These are phyloP conservation scores for Salix exigua DNA, from an alignment of 345 rosid species.

Conservation along the genomic window DNA sequence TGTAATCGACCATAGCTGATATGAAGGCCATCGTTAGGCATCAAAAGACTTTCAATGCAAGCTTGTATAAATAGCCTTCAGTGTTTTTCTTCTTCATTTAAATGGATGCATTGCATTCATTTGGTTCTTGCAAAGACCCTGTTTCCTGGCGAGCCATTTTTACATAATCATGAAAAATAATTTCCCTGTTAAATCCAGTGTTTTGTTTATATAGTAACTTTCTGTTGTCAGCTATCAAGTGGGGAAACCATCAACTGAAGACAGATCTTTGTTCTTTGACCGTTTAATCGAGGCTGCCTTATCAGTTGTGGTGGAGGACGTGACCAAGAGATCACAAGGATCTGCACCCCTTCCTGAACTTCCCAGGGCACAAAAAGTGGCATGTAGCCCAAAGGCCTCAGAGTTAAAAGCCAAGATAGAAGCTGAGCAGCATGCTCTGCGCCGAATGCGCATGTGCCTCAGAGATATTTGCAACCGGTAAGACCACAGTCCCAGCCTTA, in stretches of 20 bases:
- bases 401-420: constrained; percentile 92
- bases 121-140: not conserved
- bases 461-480: constrained; percentile 98
- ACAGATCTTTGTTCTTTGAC: constrained; percentile 74
- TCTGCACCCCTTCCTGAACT: constrained; percentile 59
- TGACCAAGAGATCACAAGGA: constrained; percentile 41
- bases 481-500: constrained; percentile 5
- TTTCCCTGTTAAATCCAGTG: constrained; percentile 6
- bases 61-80: not conserved
- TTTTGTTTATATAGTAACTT: constrained; percentile 14
- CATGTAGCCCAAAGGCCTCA: constrained; percentile 83
- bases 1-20: not conserved
- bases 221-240: constrained; percentile 68
- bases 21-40: not conserved
- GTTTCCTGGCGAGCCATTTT: not conserved
- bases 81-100: not conserved
- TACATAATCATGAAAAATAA: too few species aligned
- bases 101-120: not conserved
- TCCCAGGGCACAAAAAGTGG: constrained; percentile 75
- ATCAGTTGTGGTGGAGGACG: constrained; percentile 64
- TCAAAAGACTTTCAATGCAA: not conserved
- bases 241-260: constrained; percentile 67
- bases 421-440: constrained; percentile 98
- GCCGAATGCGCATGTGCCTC: constrained; percentile 95
- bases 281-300: constrained; percentile 83